phyloP scores from a whole-genome alignment of 2,329 filamentous ascomycete genomes.

The Cordyceps javanica region DNA sequence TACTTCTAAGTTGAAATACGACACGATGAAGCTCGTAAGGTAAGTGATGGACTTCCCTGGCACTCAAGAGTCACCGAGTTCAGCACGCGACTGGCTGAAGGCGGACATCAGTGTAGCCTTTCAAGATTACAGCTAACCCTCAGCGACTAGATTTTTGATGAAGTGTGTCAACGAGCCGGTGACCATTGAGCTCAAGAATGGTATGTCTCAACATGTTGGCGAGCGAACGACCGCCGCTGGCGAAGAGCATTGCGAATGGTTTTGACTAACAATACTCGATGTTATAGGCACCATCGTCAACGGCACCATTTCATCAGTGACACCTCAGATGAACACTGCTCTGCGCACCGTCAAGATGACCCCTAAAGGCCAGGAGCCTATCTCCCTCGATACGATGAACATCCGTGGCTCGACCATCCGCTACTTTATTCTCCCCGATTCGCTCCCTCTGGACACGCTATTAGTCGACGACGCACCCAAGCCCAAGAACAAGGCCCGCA shows the following conservation, averaged over 20 bases:
- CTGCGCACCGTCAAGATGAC: slow-evolving; percentile 98
- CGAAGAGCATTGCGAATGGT: not conserved
- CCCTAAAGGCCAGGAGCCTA: slow-evolving; percentile 75
- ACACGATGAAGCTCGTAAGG: slow-evolving; percentile 94
- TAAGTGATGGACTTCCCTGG: slow-evolving; percentile 40
- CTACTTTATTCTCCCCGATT: slow-evolving; percentile 95
- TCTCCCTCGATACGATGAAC: slow-evolving; percentile 91
- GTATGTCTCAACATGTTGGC: slow-evolving; percentile 40
- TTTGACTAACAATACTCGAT: not conserved
- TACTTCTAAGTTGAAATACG: slow-evolving; percentile 16
- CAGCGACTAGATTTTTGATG: slow-evolving; percentile 78
- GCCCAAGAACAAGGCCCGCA: slow-evolving; percentile 98
- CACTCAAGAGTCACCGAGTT: slow-evolving; percentile 15
- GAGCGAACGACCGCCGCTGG: not conserved
- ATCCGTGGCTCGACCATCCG: slow-evolving; percentile 93
- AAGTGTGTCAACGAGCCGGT: slow-evolving; percentile 99
- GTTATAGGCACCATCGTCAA: slow-evolving; percentile 93
- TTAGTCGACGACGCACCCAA: slow-evolving; percentile 95
- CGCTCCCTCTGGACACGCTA: slow-evolving; percentile 87
- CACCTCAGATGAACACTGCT: slow-evolving; percentile 97
- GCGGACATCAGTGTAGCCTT: not conserved
- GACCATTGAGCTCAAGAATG: slow-evolving; percentile 97
- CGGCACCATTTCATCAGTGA: slow-evolving; percentile 94
- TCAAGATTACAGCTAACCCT: slow-evolving; percentile 20
- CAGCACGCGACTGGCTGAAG: slow-evolving; percentile 35